Percentiles rank a stretch among this genome's conserved stretches.
Conservation (phyloP, 805 yeast genomes). For the Candida pseudoglaebosa region DNA sequence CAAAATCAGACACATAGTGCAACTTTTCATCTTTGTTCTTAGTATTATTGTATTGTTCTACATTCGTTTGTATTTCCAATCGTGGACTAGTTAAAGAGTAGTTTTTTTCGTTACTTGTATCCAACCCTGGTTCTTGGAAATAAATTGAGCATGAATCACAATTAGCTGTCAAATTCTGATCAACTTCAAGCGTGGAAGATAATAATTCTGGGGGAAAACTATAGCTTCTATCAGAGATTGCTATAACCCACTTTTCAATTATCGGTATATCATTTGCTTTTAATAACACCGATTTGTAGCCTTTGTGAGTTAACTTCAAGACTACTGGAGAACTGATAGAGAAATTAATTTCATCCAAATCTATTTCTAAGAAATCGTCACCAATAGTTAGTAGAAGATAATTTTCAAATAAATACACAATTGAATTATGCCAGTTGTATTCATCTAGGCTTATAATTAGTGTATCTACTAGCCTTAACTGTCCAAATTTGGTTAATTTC, state of each 20-base stretch:
- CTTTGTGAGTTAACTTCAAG: neutral
- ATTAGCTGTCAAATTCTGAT: neutral
- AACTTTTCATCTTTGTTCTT: neutral
- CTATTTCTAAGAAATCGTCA: neutral
- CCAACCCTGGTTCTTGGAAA: neutral
- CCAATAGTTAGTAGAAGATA: neutral
- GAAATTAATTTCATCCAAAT: neutral
- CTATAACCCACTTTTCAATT: slow-evolving; percentile 43
- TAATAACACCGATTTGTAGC: neutral
- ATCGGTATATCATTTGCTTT: slow-evolving; percentile 13
- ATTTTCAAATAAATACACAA: slow-evolving; percentile 1
- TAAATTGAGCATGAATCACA: slow-evolving; percentile 2
- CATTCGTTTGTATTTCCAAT: neutral
- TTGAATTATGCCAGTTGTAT: neutral
- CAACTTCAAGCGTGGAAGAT: slow-evolving; percentile 26
- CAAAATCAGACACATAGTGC: neutral
- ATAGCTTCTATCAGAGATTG: slow-evolving; percentile 29
- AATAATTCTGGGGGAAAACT: slow-evolving; percentile 32
- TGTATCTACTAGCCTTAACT: slow-evolving; percentile 3
- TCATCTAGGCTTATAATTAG: neutral
- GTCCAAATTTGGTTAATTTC: neutral
- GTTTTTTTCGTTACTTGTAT: too few relatives aligned
- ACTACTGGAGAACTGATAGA: neutral
- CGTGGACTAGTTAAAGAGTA: neutral
- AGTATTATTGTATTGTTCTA: neutral